Evolutionary conservation across 73 alveolate genomes (phyloP).

Genomic region (Paramecium bursaria): DNA sequence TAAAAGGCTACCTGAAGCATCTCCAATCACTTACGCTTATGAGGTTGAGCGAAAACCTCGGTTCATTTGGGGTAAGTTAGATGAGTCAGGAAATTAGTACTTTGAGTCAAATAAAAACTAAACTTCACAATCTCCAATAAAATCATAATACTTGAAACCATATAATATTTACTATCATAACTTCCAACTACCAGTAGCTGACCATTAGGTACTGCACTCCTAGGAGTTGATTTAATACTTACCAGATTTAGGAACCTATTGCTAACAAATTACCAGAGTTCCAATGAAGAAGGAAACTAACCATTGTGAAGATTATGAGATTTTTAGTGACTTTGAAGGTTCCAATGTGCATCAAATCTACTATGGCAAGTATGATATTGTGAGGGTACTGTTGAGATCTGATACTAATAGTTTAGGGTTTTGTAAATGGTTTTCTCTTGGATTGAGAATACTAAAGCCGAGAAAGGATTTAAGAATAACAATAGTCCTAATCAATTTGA

Average conservation of each 20-base stretch:
- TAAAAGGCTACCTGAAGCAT: constrained; percentile 47
- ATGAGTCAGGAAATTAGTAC: neutral
- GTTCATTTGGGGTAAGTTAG: constrained; percentile 35
- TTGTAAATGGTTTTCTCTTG: constrained; percentile 41
- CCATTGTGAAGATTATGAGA: constrained; percentile 48
- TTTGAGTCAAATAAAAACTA: neutral
- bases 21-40: constrained; percentile 1
- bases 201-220: neutral
- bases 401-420: constrained; percentile 42
- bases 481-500: neutral
- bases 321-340: constrained; percentile 45
- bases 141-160: neutral
- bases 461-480: neutral
- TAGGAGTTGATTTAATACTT: neutral
- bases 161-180: constrained; percentile 23
- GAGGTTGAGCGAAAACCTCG: constrained; percentile 16
- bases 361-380: constrained; percentile 29
- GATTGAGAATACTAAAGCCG: constrained; percentile 14
- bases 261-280: no score
- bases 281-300: constrained; percentile 1
- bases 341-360: constrained; percentile 43
- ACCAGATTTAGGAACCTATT: constrained; percentile 26
- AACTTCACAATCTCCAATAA: neutral
- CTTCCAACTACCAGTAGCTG: neutral
- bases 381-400: constrained; percentile 32